Evolutionary conservation across 2,329 filamentous ascomycete genomes (phyloP), one percentile per base, ranked within the genome.

Genomic region (Fusarium sterilihyphosum): DNA sequence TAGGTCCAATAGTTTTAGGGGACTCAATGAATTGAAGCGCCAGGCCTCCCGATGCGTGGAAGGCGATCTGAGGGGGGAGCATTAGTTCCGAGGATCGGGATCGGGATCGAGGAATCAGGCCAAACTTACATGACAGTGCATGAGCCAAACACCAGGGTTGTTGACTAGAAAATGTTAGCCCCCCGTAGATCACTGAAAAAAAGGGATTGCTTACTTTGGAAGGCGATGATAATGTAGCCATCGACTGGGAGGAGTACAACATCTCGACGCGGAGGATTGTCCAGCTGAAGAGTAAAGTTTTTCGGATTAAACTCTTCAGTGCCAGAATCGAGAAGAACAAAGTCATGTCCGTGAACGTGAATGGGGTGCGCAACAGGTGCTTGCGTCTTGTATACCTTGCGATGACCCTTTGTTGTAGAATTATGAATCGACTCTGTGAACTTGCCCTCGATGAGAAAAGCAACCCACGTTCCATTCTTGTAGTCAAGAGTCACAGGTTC

Each of bases 71-170:
- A 8, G 20, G 8, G 6, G 8, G 1, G 7, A 10, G 14, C 17
- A 10, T 41, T 40, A 56, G 26, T 56, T 56, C 20, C 18, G 52
- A 29, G 35, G 20, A 56, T 56, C 24, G 52, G 31, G 20, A 56
- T 56, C 24, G 52, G 31, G 35, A 18, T 9, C 37, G 52, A 5
- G 2, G 31, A 24, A 4, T 11, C 11, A 12, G 22, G 17, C n/a
- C 18, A 53, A 29, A 38, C 60, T 62, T 62, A 62, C 60, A 46
- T 62, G 60, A 29, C 50, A 62, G 13, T 58, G 60, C 60, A 58
- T 62, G 3, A 62, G 11, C 60, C 50, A 62, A 24, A 62, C 60
- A 14, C 60, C 50, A 24, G 60, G 60, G 12, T 57, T 62, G 31
- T 62, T 62, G 24, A 62, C 60, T 62, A 13, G 29, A n/a, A n/a